These are phyloP conservation scores for Teunomyces lycoperdinae DNA, from an alignment of 805 yeast genomes.

Conservation along the genomic window DNA sequence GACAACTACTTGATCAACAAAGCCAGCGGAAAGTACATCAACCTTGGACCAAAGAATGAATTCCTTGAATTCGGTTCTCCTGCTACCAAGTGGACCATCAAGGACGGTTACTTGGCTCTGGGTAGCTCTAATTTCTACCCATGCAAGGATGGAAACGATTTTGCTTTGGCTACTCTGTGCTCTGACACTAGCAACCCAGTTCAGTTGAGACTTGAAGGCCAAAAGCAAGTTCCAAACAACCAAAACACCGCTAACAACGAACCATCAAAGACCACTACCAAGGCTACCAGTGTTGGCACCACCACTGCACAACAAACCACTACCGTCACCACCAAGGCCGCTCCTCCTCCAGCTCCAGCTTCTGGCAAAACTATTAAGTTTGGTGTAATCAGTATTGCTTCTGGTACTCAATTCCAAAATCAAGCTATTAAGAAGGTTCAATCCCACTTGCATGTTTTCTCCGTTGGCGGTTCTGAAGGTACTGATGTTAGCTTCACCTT, in stretches of 20 bases:
- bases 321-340: slow-evolving; percentile 6
- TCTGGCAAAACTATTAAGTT: slow-evolving; percentile 12
- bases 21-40: slow-evolving; percentile 14
- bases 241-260: slow-evolving; percentile 1
- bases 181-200: slow-evolving; percentile 10
- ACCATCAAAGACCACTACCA: slow-evolving; percentile 5
- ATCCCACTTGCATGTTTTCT: slow-evolving; percentile 31
- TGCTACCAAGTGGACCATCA: slow-evolving; percentile 9
- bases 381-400: slow-evolving; percentile 19
- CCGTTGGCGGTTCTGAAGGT: slow-evolving; percentile 33
- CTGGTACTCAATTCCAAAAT: slow-evolving; percentile 27
- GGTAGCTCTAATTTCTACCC: slow-evolving; percentile 10
- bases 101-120: slow-evolving; percentile 12
- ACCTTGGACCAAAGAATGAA: slow-evolving; percentile 8
- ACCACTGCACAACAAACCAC: neutral
- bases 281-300: slow-evolving; percentile 6
- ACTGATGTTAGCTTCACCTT: slow-evolving; percentile 21
- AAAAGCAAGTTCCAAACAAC: slow-evolving; percentile 2
- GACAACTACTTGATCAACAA: slow-evolving; percentile 22
- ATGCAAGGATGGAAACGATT: slow-evolving; percentile 6
- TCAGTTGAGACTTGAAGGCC: slow-evolving; percentile 6
- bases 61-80: slow-evolving; percentile 5
- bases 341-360: slow-evolving; percentile 6
- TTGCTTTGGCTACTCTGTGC: slow-evolving; percentile 7
- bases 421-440: slow-evolving; percentile 25